Conservation (phyloP, 2,329 filamentous ascomycete species). For the Phoma herbarum region DNA sequence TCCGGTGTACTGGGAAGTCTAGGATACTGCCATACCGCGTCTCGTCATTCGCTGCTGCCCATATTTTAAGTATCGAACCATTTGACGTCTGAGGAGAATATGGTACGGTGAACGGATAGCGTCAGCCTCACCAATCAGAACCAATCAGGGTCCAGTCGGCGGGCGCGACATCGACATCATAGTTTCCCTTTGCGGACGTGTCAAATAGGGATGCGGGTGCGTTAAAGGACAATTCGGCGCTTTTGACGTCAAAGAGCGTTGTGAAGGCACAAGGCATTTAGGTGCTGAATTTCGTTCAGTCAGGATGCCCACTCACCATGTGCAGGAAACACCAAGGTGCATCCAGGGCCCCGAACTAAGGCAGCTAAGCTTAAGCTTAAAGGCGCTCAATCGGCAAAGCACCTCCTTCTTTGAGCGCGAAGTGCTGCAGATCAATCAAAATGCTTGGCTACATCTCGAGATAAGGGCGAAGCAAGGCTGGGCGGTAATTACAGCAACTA, state of each 20-base stretch:
- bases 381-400: conserved; percentile 37
- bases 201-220: background rate
- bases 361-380: conserved; percentile 48
- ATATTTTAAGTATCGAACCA: background rate
- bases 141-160: background rate
- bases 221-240: background rate
- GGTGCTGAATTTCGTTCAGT: background rate
- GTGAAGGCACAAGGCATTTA: background rate
- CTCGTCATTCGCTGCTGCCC: background rate
- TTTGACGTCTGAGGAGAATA: background rate
- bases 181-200: conserved; percentile 15
- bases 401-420: conserved; percentile 43
- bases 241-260: background rate
- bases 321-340: conserved; percentile 16
- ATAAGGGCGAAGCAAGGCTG: conserved; percentile 32
- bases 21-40: background rate
- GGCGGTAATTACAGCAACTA: background rate
- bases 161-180: conserved; percentile 6
- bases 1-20: background rate
- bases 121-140: conserved; percentile 11
- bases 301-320: background rate
- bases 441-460: conserved; percentile 33
- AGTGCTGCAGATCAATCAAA: conserved; percentile 42
- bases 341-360: conserved; percentile 29
- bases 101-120: conserved; percentile 9